Percentiles rank a stretch among this genome's conserved stretches.
Conservation (phyloP, 2,329 filamentous ascomycete species). For the Penicillium sp. region DNA sequence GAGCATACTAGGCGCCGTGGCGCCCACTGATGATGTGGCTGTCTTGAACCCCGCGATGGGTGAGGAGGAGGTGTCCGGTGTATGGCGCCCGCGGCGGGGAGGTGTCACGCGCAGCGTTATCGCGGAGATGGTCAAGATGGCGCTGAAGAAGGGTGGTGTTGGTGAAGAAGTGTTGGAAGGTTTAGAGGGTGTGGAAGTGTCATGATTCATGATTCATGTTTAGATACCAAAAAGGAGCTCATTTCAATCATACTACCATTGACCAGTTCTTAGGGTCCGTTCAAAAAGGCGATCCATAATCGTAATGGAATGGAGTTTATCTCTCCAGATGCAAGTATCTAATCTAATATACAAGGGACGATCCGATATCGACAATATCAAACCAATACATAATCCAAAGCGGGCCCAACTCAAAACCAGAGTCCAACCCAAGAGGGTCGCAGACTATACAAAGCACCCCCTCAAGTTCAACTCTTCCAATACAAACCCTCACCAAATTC, state of each 20-base stretch:
- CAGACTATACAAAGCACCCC: neutral
- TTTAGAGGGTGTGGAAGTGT: slow-evolving; percentile 68
- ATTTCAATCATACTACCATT: slow-evolving; percentile 19
- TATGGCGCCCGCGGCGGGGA: slow-evolving; percentile 84
- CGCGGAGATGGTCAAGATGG: slow-evolving; percentile 72
- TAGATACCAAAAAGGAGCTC: slow-evolving; percentile 6
- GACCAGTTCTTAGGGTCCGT: slow-evolving; percentile 6
- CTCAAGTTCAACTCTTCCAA: neutral
- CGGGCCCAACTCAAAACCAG: neutral
- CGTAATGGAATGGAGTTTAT: slow-evolving; percentile 7
- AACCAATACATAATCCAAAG: neutral
- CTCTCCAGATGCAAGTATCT: slow-evolving; percentile 2
- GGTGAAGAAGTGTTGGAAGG: slow-evolving; percentile 84
- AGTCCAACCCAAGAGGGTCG: neutral
- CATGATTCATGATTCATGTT: slow-evolving; percentile 51
- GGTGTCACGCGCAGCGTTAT: slow-evolving; percentile 77
- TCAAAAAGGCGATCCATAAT: slow-evolving; percentile 22
- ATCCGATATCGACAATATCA: neutral
- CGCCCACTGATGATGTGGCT: slow-evolving; percentile 44
- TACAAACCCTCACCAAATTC: slow-evolving; percentile 64
- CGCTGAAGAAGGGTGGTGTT: slow-evolving; percentile 75
- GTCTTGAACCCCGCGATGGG: slow-evolving; percentile 54
- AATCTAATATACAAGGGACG: slow-evolving; percentile 16
- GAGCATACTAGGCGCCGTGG: slow-evolving; percentile 48
- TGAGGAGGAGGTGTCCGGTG: slow-evolving; percentile 62